Conservation (phyloP, 306 rosid species). For the Bauhinia variegata region DNA sequence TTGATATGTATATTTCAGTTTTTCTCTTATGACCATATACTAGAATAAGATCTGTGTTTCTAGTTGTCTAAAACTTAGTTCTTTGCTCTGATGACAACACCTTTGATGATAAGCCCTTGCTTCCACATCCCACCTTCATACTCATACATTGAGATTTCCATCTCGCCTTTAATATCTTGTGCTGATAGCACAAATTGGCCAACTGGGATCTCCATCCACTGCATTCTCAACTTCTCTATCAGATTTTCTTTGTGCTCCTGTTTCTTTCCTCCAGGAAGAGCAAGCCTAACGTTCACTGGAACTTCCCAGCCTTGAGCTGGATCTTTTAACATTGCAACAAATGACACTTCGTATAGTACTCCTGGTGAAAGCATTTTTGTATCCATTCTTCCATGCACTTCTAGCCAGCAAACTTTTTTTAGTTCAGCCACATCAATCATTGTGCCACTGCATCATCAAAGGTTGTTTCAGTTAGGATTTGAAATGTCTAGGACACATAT, state of each 20-base stretch:
- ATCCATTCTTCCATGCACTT: conserved; percentile 65
- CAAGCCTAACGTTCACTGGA: conserved; percentile 64
- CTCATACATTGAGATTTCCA: conserved; percentile 62
- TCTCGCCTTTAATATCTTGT: conserved; percentile 45
- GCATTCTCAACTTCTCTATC: conserved; percentile 30
- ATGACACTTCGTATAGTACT: conserved; percentile 50
- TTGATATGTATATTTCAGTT: too few relatives aligned
- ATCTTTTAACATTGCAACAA: conserved; percentile 58
- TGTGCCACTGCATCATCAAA: conserved; percentile 49
- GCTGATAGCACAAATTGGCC: conserved; percentile 53
- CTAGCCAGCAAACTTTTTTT: conserved; percentile 69
- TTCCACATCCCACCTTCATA: conserved; percentile 67
- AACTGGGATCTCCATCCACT: conserved; percentile 60
- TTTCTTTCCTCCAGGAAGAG: conserved; percentile 59
- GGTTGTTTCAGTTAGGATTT: conserved; percentile 7
- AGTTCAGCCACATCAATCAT: conserved; percentile 61
- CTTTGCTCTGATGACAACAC: conserved; percentile 58
- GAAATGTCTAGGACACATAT: not conserved
- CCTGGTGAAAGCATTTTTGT: conserved; percentile 61
- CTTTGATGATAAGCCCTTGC: conserved; percentile 69
- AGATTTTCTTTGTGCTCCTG: conserved; percentile 48
- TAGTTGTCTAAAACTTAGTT: not conserved
- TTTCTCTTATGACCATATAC: too few relatives aligned
- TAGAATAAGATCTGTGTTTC: too few relatives aligned
- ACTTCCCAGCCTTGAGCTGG: conserved; percentile 60